phyloP scores from a whole-genome alignment of 2,329 filamentous ascomycete species.

The Colletotrichum neosansevieriae region DNA sequence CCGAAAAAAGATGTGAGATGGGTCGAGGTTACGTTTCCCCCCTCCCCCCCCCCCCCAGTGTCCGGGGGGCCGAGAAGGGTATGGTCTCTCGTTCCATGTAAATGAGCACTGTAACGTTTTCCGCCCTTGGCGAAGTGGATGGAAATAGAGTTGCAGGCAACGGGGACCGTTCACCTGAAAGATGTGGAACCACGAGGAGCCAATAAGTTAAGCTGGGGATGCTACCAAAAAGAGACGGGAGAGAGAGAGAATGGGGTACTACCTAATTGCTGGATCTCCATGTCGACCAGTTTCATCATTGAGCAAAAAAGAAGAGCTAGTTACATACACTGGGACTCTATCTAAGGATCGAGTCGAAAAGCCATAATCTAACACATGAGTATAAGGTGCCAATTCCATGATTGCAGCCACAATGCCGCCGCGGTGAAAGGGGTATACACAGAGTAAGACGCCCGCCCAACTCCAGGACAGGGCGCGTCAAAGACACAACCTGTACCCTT shows the following conservation, averaged over 20 bases:
- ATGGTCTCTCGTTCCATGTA: constrained; percentile 18
- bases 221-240: background rate
- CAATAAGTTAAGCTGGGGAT: background rate
- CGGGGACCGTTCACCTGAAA: constrained; percentile 3
- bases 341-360: background rate
- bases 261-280: constrained; percentile 6
- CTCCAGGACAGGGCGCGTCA: constrained; percentile 4
- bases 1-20: background rate
- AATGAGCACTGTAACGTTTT: constrained; percentile 5
- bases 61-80: constrained; percentile 12
- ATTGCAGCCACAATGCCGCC: constrained; percentile 14
- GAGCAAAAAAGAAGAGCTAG: constrained; percentile 9
- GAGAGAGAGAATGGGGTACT: background rate
- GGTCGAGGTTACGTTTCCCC: too few relatives aligned
- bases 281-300: constrained; percentile 1
- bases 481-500: constrained; percentile 7
- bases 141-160: background rate
- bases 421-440: constrained; percentile 17
- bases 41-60: too few relatives aligned
- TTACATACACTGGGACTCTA: background rate
- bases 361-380: background rate
- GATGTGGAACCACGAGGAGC: background rate
- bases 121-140: background rate
- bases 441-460: constrained; percentile 15
- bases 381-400: background rate